Conservation (phyloP, 2,329 filamentous ascomycete species). For the Metarhizium brunneum region DNA sequence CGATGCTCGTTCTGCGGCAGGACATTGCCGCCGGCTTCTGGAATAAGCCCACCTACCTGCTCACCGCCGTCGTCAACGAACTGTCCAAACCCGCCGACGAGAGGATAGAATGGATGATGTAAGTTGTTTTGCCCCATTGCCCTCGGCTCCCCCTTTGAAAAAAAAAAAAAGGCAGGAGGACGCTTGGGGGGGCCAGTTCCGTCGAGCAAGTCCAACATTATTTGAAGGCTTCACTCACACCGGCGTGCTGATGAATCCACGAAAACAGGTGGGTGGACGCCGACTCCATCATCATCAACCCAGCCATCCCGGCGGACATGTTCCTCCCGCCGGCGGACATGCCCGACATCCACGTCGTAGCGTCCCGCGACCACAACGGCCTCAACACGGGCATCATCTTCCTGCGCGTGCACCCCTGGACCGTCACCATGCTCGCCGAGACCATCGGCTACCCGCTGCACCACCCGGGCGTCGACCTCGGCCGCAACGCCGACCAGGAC, state of each 20-base stretch:
- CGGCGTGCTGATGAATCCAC: background rate
- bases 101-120: background rate
- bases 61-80: background rate
- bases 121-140: background rate
- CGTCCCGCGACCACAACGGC: background rate
- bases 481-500: background rate
- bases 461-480: background rate
- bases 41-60: background rate
- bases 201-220: too few relatives aligned
- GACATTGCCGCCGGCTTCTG: background rate
- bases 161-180: too few relatives aligned
- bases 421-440: background rate
- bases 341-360: background rate
- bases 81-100: background rate
- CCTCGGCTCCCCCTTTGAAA: too few relatives aligned
- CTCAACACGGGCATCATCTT: background rate
- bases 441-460: background rate
- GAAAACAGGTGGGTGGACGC: background rate
- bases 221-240: too few relatives aligned
- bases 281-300: background rate
- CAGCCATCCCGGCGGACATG: background rate
- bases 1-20: background rate
- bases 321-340: background rate
- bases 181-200: too few relatives aligned
- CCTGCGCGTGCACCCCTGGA: background rate